phyloP scores from a whole-genome alignment of 345 rosid species.

The Sisymbrium irio region DNA sequence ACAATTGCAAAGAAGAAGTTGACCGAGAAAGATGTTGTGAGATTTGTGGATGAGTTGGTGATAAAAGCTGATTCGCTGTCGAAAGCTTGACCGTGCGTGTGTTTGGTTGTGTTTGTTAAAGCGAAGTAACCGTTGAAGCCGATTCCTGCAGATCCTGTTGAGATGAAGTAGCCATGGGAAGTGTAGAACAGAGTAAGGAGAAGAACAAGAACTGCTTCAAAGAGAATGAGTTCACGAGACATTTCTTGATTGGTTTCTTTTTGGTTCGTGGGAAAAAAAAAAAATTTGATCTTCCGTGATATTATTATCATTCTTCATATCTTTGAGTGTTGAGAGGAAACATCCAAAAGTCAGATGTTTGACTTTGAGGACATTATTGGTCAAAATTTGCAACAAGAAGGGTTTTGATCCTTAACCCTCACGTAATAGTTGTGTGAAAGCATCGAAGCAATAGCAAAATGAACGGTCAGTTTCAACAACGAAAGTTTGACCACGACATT shows the following conservation, averaged over 20 bases:
- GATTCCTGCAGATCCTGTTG: conserved; percentile 22
- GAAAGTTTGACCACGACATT: neutral
- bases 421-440: neutral
- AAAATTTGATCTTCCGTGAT: neutral
- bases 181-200: conserved; percentile 11
- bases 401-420: neutral
- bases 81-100: conserved; percentile 47
- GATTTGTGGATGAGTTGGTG: conserved; percentile 42
- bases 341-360: conserved; percentile 7
- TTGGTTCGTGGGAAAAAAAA: conserved; percentile 13
- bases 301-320: neutral
- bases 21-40: conserved; percentile 48
- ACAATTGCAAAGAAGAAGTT: conserved; percentile 59
- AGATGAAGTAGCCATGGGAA: conserved; percentile 10
- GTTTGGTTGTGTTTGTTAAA: conserved; percentile 43
- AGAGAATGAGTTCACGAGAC: conserved; percentile 1
- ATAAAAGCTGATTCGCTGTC: conserved; percentile 31
- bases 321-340: conserved; percentile 1
- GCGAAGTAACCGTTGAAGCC: conserved; percentile 40
- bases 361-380: neutral
- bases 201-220: conserved; percentile 22
- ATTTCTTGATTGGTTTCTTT: conserved; percentile 6
- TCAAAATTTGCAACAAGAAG: conserved; percentile 7
- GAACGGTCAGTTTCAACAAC: neutral
- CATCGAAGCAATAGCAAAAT: neutral